These are phyloP conservation scores for Moesziomyces sp. DNA, from an alignment of 1,284 basidiomycete genomes.

Conservation along the genomic window DNA sequence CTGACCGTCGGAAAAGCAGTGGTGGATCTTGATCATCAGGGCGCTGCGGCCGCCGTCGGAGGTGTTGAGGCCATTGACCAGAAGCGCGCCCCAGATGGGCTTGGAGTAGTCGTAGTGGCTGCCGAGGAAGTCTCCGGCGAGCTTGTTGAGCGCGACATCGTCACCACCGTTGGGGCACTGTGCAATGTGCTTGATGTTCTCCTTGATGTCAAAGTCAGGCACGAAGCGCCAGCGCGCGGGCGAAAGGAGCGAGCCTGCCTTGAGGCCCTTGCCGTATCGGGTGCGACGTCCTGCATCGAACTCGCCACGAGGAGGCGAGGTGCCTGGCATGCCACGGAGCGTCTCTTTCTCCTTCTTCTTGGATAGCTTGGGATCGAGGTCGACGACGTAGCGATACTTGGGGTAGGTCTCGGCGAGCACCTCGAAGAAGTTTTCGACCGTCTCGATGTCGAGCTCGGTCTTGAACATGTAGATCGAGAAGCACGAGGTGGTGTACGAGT, in stretches of 20 bases:
- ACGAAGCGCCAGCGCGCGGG: slow-evolving; percentile 64
- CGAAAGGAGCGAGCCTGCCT: slow-evolving; percentile 54
- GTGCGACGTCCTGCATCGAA: slow-evolving; percentile 55
- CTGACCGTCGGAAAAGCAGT: slow-evolving; percentile 66
- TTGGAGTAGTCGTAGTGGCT: slow-evolving; percentile 65
- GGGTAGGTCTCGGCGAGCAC: slow-evolving; percentile 62
- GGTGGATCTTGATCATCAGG: slow-evolving; percentile 68
- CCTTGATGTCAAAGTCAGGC: slow-evolving; percentile 61
- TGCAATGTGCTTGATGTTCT: slow-evolving; percentile 61
- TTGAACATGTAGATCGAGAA: slow-evolving; percentile 67
- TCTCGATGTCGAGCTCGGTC: slow-evolving; percentile 59
- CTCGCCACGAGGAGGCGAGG: slow-evolving; percentile 21
- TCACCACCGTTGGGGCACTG: slow-evolving; percentile 41
- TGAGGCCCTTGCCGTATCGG: slow-evolving; percentile 52
- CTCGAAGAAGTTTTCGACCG: slow-evolving; percentile 64
- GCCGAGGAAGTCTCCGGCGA: slow-evolving; percentile 62
- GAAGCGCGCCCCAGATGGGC: slow-evolving; percentile 66
- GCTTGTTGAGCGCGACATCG: slow-evolving; percentile 56
- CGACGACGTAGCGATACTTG: slow-evolving; percentile 64
- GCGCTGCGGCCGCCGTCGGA: slow-evolving; percentile 60
- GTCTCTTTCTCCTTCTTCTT: slow-evolving; percentile 35
- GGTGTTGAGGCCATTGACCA: slow-evolving; percentile 65
- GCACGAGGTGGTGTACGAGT: slow-evolving; percentile 63
- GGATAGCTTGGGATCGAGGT: slow-evolving; percentile 60
- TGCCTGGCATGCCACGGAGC: slow-evolving; percentile 8